These are phyloP conservation scores for Hypoxylon intermedium DNA, from an alignment of 495 filamentous ascomycete genomes.

Conservation along the genomic window DNA sequence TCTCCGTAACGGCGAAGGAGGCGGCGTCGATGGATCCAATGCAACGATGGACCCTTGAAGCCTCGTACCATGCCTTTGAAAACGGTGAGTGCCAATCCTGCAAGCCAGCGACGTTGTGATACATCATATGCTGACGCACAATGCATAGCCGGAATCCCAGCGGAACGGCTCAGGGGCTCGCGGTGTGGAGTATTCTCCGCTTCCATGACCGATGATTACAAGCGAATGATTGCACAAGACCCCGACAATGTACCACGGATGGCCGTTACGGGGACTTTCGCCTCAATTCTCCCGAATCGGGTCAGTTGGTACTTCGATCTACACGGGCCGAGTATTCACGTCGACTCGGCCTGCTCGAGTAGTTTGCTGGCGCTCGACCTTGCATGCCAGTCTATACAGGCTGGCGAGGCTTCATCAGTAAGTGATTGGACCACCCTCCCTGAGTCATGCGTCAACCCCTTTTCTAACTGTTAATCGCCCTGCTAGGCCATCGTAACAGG, in stretches of 20 bases:
- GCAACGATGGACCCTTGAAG: conserved; percentile 55
- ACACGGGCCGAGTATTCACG: conserved; percentile 61
- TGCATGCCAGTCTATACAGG: conserved; percentile 76
- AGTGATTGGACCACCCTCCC: neutral
- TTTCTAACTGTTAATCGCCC: neutral
- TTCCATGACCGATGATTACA: conserved; percentile 44
- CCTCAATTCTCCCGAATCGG: conserved; percentile 59
- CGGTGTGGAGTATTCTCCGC: conserved; percentile 41
- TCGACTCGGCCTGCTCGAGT: conserved; percentile 84
- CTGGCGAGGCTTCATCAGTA: conserved; percentile 42
- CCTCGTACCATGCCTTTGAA: conserved; percentile 57
- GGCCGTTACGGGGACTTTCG: conserved; percentile 42
- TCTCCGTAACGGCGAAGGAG: conserved; percentile 62
- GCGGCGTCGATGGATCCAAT: conserved; percentile 51
- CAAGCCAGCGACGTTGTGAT: neutral
- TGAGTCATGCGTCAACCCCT: neutral
- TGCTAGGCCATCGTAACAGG: conserved; percentile 57
- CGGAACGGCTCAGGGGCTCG: conserved; percentile 30
- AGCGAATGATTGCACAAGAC: conserved; percentile 36
- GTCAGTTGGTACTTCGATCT: conserved; percentile 57
- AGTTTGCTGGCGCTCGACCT: conserved; percentile 63
- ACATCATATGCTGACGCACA: conserved; percentile 7
- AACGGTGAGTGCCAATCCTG: conserved; percentile 26
- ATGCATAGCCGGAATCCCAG: conserved; percentile 34
- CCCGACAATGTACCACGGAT: conserved; percentile 35